Conservation (phyloP, 768 basidiomycete genomes). For the Coprinopsis strossmayeri region DNA sequence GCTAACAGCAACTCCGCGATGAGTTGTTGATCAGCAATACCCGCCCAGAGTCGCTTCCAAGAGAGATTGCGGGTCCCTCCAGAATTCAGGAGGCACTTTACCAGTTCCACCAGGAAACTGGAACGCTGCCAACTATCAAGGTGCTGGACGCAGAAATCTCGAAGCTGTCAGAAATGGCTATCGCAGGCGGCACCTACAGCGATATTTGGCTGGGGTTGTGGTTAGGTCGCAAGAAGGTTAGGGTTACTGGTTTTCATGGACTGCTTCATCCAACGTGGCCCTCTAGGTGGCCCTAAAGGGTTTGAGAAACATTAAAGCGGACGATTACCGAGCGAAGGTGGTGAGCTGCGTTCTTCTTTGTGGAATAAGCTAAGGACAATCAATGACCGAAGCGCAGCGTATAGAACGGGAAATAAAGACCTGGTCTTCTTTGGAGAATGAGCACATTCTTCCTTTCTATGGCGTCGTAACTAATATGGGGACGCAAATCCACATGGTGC, state of each 20-base stretch:
- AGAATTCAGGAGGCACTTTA: conserved; percentile 2
- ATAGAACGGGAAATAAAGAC: conserved; percentile 50
- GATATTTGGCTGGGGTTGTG: conserved; percentile 50
- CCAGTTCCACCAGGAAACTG: conserved; percentile 39
- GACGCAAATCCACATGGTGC: conserved; percentile 43
- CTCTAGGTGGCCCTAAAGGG: conserved; percentile 61
- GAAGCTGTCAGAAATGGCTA: conserved; percentile 29
- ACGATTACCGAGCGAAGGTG: conserved; percentile 36
- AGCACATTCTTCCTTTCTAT: conserved; percentile 49
- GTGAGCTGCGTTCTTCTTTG: conserved; percentile 24
- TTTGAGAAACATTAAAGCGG: conserved; percentile 37
- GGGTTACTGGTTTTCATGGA: not conserved
- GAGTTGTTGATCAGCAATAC: conserved; percentile 18
- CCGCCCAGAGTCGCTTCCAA: conserved; percentile 15
- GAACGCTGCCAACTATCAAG: conserved; percentile 47
- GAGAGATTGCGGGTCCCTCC: conserved; percentile 28
- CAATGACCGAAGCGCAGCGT: conserved; percentile 28
- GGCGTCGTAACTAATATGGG: conserved; percentile 52
- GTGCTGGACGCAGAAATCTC: conserved; percentile 47
- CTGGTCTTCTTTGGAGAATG: conserved; percentile 45
- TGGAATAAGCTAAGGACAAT: too few relatives aligned
- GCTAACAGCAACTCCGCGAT: conserved; percentile 16
- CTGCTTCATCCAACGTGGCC: conserved; percentile 1
- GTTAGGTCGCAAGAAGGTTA: conserved; percentile 47
- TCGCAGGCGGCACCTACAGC: conserved; percentile 48